Conservation (phyloP, 495 filamentous ascomycete species). For the Umbilicaria muhlenbergii region DNA sequence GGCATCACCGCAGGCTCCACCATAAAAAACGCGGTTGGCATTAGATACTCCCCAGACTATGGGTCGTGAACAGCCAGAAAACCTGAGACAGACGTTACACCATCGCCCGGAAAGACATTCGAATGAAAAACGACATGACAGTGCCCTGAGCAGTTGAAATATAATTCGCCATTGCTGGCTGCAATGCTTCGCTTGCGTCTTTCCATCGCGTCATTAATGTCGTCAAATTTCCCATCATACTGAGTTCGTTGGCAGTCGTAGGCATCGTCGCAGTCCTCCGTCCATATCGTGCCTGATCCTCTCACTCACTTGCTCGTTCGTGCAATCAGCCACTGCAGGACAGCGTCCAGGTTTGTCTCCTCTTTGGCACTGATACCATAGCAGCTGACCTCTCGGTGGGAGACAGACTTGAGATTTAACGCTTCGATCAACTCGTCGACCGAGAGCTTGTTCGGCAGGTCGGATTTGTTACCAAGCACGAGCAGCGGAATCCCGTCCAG, state of each 20-base stretch:
- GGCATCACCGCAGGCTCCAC: no score
- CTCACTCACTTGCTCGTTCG: slow-evolving; percentile 45
- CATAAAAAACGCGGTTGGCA: no score
- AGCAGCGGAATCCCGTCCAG: slow-evolving; percentile 84
- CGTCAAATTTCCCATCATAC: slow-evolving; percentile 11
- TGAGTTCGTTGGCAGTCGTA: slow-evolving; percentile 3
- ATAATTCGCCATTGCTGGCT: slow-evolving; percentile 9
- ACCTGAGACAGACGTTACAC: no score
- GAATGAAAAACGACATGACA: no score
- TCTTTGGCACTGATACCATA: slow-evolving; percentile 98
- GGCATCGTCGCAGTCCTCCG: slow-evolving; percentile 5
- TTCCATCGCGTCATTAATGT: slow-evolving; percentile 20
- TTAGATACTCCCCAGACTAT: no score
- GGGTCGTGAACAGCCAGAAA: no score
- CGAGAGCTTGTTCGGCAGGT: slow-evolving; percentile 69
- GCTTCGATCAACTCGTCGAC: slow-evolving; percentile 92
- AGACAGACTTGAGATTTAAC: slow-evolving; percentile 78
- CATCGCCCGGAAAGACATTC: no score
- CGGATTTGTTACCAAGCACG: slow-evolving; percentile 97
- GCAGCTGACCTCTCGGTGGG: slow-evolving; percentile 89
- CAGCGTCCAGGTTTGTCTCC: slow-evolving; percentile 94
- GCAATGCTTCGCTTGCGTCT: slow-evolving; percentile 7
- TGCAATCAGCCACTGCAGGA: slow-evolving; percentile 92
- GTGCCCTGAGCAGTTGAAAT: background rate
- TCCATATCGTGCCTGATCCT: background rate